Percentiles rank a stretch among this genome's conserved stretches.
These are phyloP conservation scores for Colletotrichum sp. DNA, from an alignment of 2,329 filamentous ascomycete species.

Conservation along the genomic window DNA sequence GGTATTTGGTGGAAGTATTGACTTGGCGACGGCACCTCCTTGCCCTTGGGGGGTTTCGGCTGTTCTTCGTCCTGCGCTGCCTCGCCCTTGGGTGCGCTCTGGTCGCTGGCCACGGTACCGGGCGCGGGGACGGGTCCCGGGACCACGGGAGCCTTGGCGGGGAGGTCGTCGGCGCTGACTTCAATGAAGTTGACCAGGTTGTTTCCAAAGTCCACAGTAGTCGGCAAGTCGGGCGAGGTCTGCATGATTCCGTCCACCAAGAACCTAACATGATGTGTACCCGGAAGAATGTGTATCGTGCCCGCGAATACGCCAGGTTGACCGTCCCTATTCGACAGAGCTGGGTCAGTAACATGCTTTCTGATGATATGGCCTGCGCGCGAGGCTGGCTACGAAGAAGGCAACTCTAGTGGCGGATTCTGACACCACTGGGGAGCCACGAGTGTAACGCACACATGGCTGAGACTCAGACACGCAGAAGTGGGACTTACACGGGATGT, in stretches of 20 bases:
- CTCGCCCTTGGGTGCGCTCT: conserved; percentile 34
- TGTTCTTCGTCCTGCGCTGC: conserved; percentile 45
- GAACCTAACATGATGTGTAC: conserved; percentile 96
- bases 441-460: conserved; percentile 20
- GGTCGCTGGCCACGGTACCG: conserved; percentile 29
- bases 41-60: conserved; percentile 55
- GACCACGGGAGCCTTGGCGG: conserved; percentile 36
- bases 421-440: neutral
- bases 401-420: neutral
- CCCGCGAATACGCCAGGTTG: conserved; percentile 73
- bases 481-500: conserved; percentile 75
- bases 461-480: neutral
- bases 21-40: conserved; percentile 58
- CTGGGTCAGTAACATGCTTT: neutral
- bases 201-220: conserved; percentile 97
- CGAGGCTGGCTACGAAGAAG: neutral
- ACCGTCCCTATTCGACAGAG: conserved; percentile 47
- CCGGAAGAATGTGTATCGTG: conserved; percentile 83
- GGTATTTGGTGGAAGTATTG: conserved; percentile 79
- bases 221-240: conserved; percentile 85
- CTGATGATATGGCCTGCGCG: conserved; percentile 14
- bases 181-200: conserved; percentile 99
- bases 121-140: conserved; percentile 34
- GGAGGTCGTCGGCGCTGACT: conserved; percentile 77
- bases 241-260: conserved; percentile 94